phyloP scores from a whole-genome alignment of 768 basidiomycete genomes.

The Leccinum subgranulosum region DNA sequence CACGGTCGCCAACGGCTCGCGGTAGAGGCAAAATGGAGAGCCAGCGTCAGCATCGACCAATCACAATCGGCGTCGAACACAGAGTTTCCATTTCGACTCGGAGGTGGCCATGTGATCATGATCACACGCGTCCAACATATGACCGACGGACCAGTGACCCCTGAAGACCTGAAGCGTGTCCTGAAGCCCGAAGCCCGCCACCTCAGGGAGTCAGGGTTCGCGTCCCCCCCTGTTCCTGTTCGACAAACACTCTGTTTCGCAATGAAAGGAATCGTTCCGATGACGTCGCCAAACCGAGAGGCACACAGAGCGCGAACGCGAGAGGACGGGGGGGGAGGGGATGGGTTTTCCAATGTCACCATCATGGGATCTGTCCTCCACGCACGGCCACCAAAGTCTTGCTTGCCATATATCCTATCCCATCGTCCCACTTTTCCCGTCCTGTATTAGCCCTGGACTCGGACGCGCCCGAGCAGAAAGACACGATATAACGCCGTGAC shows the following conservation, averaged over 20 bases:
- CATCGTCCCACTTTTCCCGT: background rate
- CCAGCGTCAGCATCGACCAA: background rate
- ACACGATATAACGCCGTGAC: background rate
- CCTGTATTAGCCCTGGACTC: background rate
- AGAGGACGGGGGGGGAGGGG: no score
- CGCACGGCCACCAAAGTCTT: background rate
- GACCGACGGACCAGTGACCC: no score
- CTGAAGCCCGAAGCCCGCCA: background rate
- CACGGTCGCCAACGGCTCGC: background rate
- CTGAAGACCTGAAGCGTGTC: background rate
- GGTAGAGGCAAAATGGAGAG: background rate
- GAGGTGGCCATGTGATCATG: background rate
- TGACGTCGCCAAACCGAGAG: background rate
- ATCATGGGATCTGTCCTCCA: background rate
- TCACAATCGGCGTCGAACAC: background rate
- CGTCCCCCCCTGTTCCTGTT: background rate
- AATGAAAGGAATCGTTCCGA: background rate
- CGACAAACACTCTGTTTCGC: background rate
- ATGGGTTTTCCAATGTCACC: background rate
- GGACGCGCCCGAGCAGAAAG: background rate
- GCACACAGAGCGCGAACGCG: background rate
- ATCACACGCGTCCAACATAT: background rate
- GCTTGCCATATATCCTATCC: background rate
- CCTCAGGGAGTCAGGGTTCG: background rate
- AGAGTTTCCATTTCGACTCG: background rate